phyloP scores from a whole-genome alignment of 176 grass and related monocot species.

The Tillandsia leiboldiana region DNA sequence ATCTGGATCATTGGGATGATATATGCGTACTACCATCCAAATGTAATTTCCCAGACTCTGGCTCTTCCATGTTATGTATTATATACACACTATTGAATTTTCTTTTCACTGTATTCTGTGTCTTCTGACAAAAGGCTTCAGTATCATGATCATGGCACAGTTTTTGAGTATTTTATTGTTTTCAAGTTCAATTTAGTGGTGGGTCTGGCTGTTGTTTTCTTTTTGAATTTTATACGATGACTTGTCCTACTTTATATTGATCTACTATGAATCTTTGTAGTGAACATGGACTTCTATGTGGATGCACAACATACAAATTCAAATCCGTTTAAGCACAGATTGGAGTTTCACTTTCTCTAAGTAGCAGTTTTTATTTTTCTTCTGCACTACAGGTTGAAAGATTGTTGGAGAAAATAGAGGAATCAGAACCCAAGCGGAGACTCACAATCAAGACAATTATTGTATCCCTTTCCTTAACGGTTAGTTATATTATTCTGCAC shows the following conservation, averaged over 20 bases:
- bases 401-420: constrained; percentile 36
- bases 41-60: constrained; percentile 6
- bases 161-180: background rate
- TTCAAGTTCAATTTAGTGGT: background rate
- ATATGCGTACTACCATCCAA: constrained; percentile 39
- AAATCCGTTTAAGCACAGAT: background rate
- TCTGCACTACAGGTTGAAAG: constrained; percentile 23
- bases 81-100: no score
- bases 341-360: background rate
- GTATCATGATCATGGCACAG: background rate
- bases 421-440: constrained; percentile 29
- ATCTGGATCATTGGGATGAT: constrained; percentile 41
- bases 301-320: background rate
- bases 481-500: constrained; percentile 20
- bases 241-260: no score
- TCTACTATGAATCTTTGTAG: no score
- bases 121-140: background rate
- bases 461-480: constrained; percentile 25
- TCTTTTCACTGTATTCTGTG: no score
- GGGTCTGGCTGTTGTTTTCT: background rate
- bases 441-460: constrained; percentile 29
- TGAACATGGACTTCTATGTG: background rate
- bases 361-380: background rate
- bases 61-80: background rate
- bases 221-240: background rate